Evolutionary conservation across 2,329 filamentous ascomycete genomes (phyloP), one percentile per base, ranked within the genome.

Genomic region (Magnaporthiopsis poae): DNA sequence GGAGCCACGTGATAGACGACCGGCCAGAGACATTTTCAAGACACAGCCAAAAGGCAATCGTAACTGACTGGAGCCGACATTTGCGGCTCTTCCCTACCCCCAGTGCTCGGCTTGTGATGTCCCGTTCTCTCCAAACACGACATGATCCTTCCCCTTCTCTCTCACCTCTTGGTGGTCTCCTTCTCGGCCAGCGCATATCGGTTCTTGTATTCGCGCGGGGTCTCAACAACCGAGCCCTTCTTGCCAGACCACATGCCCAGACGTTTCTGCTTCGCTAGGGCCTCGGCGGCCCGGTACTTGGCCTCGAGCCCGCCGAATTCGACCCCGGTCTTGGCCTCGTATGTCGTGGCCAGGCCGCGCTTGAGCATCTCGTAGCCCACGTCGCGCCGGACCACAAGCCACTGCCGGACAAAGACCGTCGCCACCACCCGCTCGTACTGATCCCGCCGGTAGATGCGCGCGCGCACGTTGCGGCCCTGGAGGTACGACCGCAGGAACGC

Each of bases 381-480:
- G 75, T 99, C 93, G 67, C 84, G 85, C 71, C 87, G 87, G 12
- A 91, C 77, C 71, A 87, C 77, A 64, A 77, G 84, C 66, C 82
- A 67, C 46, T 70, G 84, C 63, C 91, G 85, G 39, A 94, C 86
- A 72, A 86, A 91, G 0, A 94, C 94, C 0, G 91, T 95, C 21
- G 89, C 92, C 1, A 99, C 92, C 7, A 96, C 87, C 62, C 95
- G 88, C 70, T 93, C 90, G 76, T 98, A 99, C 75, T 98, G 95
- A 75, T 99, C 96, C 65, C 88, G 86, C 68, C 87, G 88, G 77
- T 93, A 91, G 65, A 97, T 84, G 72, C 90, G 88, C n/a, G 87
- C 90, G 67, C 94, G 88, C 66, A 99, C 90, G 66, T 88, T 87
- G 46, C 86, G 86, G 68, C 89, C 82, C 29, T 87, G 79, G 12